These are phyloP conservation scores for Penicillium paradoxum DNA, from an alignment of 495 filamentous ascomycete genomes.

Conservation along the genomic window DNA sequence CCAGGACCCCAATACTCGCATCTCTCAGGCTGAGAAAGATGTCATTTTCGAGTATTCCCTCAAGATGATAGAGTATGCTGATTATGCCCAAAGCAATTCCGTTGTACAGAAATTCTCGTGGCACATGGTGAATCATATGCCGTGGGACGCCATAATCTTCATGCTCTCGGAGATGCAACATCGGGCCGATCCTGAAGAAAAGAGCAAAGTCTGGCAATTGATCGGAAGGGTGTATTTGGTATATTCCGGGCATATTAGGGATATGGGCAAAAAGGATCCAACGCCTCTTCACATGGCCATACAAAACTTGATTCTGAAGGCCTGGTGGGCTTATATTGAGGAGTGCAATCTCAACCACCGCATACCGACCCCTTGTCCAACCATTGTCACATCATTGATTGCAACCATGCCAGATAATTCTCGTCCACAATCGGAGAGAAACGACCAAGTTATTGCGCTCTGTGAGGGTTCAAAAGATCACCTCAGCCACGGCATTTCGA, in stretches of 20 bases:
- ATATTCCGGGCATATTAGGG: constrained; percentile 22
- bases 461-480: constrained; percentile 1
- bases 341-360: constrained; percentile 21
- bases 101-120: constrained; percentile 29
- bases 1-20: constrained; percentile 17
- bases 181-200: constrained; percentile 25
- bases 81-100: constrained; percentile 20
- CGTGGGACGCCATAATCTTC: constrained; percentile 40
- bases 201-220: constrained; percentile 29
- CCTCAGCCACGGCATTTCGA: constrained; percentile 6
- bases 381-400: constrained; percentile 12
- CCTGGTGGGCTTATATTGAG: constrained; percentile 30
- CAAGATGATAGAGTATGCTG: constrained; percentile 34
- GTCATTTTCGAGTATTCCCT: constrained; percentile 35
- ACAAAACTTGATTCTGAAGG: constrained; percentile 32
- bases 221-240: constrained; percentile 29
- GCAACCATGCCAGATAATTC: not conserved
- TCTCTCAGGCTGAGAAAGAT: constrained; percentile 34
- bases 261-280: constrained; percentile 15
- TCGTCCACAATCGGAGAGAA: not conserved
- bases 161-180: constrained; percentile 37
- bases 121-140: constrained; percentile 37
- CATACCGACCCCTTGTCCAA: constrained; percentile 23
- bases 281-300: constrained; percentile 32
- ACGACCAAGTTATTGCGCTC: not conserved